Base-by-base conservation (phyloP, 2,329 filamentous ascomycete species). In the Xylogone sp. region DNA sequence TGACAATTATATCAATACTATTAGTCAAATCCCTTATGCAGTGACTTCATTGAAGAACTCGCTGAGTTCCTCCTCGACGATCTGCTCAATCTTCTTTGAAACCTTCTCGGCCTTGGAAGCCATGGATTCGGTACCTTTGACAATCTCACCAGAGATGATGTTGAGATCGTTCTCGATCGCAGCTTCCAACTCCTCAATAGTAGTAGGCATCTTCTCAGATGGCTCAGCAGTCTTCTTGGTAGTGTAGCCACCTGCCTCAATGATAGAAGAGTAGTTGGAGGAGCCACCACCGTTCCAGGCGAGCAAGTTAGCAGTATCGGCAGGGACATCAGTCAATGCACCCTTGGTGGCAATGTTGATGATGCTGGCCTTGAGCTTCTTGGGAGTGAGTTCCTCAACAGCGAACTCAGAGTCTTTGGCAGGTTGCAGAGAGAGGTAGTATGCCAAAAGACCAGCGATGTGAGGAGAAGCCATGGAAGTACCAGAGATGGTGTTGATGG, bases 381-480 rank as follows among this genome's bases (percentile, higher is more conserved):
- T 88, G 56, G 94, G 94, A 47, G 90, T 94, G 72, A 99, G 91
- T 59, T 87, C 79, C 54, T 88, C 88, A 65, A 97, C 86, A 57
- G 92, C 87, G 69, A 90, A 99, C 68, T 90, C 91, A 42, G 95
- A 99, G 75, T 95, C 90, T 65, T 82, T 81, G 59, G 88, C 77
- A 46, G 94, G 94, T 77, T 97, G 92, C 52, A 99, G 90, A 59
- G 94, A 99, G 55, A 99, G 86, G 75, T 96, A 89, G 82, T 99
- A 99, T 76, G 94, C 94, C 65, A 97, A 79, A 58, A 99, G 90
- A 82, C 94, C 94, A 69, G 86, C 87, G 69, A 99, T 88, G 74
- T 99, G 94, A 63, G 94, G 94, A 57, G 94, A 97, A 57, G 94
- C 94, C 94, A 99, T 99, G 50, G 94, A 99, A 61, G 94, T 99